Conservation (phyloP, 306 rosid genomes). For the Calophaca sinica region DNA sequence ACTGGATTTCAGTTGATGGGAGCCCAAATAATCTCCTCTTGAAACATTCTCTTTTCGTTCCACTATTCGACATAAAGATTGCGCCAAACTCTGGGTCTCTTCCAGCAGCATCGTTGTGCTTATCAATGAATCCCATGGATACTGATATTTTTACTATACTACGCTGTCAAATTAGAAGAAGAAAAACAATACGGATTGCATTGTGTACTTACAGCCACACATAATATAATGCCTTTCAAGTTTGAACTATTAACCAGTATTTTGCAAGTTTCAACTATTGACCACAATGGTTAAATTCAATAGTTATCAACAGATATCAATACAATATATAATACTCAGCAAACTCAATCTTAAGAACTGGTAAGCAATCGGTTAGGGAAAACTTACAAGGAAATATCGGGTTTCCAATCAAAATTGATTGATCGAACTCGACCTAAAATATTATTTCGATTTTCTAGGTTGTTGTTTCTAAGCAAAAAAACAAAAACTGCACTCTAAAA, state of each 20-base stretch:
- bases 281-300: neutral
- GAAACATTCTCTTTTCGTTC: conserved; percentile 51
- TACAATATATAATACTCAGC: neutral
- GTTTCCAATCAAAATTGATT: conserved; percentile 1
- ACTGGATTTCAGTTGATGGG: conserved; percentile 44
- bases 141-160: conserved; percentile 27
- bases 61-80: conserved; percentile 52
- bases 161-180: conserved; percentile 43
- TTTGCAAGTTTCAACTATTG: conserved; percentile 18
- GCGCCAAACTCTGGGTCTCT: conserved; percentile 57
- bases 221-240: conserved; percentile 1
- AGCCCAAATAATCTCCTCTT: conserved; percentile 45
- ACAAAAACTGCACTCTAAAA: neutral
- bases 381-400: neutral
- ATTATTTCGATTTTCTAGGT: neutral
- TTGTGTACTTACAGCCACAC: conserved; percentile 35
- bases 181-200: conserved; percentile 28
- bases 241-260: conserved; percentile 33
- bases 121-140: conserved; percentile 50
- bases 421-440: conserved; percentile 25
- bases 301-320: neutral
- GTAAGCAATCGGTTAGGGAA: neutral
- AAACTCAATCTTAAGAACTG: neutral
- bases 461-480: neutral
- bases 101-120: conserved; percentile 49